Evolutionary conservation across 768 basidiomycete species (phyloP).

Genomic region (Thelephora ganbajun): DNA sequence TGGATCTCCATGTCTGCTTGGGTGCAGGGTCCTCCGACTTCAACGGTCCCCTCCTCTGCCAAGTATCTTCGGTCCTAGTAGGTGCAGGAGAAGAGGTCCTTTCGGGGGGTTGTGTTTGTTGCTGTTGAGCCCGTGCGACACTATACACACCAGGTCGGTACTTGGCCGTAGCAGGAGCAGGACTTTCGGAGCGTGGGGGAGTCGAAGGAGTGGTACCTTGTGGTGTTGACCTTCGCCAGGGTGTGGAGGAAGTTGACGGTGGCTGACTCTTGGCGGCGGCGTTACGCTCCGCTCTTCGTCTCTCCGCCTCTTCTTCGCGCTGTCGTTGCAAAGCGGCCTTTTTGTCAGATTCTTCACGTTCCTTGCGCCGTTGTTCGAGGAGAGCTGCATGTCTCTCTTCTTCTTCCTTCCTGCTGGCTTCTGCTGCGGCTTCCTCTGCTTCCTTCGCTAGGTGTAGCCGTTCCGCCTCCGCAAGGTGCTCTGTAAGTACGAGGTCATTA

Average conservation of each 20-base stretch:
- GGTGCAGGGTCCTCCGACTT: conserved; percentile 4
- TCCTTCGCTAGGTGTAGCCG: conserved; percentile 30
- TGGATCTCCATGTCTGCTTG: not conserved
- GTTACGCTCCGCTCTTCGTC: conserved; percentile 24
- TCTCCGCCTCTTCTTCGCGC: conserved; percentile 55
- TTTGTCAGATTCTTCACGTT: conserved; percentile 38
- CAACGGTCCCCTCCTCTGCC: not conserved
- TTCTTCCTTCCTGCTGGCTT: conserved; percentile 44
- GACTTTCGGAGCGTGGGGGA: conserved; percentile 42
- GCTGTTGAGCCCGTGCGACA: conserved; percentile 1
- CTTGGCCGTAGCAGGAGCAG: conserved; percentile 25
- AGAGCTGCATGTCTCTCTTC: conserved; percentile 39
- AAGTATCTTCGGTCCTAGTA: not conserved
- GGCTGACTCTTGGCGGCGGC: not conserved
- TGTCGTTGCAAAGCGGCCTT: conserved; percentile 43
- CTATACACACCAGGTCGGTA: conserved; percentile 28
- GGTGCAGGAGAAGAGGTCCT: not conserved
- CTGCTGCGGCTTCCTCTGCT: conserved; percentile 25
- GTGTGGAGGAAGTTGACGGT: too few relatives aligned
- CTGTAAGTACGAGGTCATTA: conserved; percentile 15
- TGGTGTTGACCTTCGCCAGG: conserved; percentile 8
- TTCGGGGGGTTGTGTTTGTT: not conserved
- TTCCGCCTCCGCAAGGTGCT: conserved; percentile 42
- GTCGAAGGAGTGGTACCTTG: conserved; percentile 18
- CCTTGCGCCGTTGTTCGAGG: conserved; percentile 39